A percentile compares a stretch with the other conserved stretches of the same genome.
phyloP scores from a whole-genome alignment of 306 rosid genomes.

The Ochetophila trinervis region DNA sequence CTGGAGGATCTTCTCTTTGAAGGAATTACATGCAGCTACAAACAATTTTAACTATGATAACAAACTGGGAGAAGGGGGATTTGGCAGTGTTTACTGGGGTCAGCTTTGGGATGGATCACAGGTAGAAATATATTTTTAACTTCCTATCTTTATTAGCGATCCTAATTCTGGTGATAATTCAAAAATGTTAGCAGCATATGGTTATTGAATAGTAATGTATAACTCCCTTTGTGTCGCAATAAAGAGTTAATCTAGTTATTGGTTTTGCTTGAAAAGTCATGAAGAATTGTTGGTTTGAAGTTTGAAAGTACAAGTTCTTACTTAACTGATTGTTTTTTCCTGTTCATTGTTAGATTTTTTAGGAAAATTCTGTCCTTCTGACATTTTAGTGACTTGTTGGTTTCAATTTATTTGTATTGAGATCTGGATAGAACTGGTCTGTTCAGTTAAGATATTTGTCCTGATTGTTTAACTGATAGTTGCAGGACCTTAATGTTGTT shows the following conservation, averaged over 20 bases:
- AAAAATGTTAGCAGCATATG: background rate
- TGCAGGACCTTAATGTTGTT: background rate
- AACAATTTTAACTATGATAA: conserved; percentile 95
- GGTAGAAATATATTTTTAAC: conserved; percentile 31
- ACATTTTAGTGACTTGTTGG: background rate
- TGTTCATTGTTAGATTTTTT: background rate
- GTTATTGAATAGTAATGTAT: background rate
- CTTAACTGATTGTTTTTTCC: background rate
- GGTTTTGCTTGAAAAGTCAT: background rate
- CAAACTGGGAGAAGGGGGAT: conserved; percentile 99
- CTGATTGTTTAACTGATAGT: background rate
- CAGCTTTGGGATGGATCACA: conserved; percentile 99
- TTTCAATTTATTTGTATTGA: background rate
- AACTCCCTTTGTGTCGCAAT: background rate
- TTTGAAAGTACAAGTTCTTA: background rate
- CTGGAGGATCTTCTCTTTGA: conserved; percentile 91
- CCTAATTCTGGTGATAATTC: background rate
- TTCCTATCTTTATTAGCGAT: background rate
- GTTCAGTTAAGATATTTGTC: background rate
- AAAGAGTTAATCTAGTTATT: background rate
- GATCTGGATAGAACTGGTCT: background rate
- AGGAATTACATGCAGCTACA: conserved; percentile 91
- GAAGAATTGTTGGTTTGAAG: background rate
- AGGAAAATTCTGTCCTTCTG: background rate
- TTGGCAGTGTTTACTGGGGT: conserved; percentile 99